These are phyloP conservation scores for Diaporthe vaccinii DNA, from an alignment of 2,329 filamentous ascomycete genomes.

Conservation along the genomic window DNA sequence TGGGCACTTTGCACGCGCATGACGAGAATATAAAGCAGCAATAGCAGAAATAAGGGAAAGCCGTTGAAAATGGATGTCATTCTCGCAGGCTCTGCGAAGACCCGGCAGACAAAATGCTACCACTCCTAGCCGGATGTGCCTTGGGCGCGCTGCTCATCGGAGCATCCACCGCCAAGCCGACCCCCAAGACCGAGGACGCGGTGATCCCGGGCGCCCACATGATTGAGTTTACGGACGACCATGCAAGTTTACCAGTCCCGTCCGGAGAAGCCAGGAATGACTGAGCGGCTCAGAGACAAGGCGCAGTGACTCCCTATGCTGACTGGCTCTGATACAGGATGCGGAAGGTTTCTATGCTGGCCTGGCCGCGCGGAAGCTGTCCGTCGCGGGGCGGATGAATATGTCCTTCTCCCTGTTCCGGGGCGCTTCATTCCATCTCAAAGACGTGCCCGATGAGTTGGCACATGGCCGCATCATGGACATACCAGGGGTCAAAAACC, in stretches of 20 bases:
- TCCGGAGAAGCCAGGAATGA: not conserved
- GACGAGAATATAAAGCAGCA: slow-evolving; percentile 1
- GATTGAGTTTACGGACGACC: slow-evolving; percentile 26
- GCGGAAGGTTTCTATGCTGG: slow-evolving; percentile 13
- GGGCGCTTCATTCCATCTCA: slow-evolving; percentile 18
- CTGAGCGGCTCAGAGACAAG: not conserved
- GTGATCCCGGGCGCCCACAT: slow-evolving; percentile 22
- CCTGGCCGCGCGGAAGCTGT: not conserved
- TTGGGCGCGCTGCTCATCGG: slow-evolving; percentile 11
- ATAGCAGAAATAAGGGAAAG: not conserved
- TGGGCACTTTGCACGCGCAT: not conserved
- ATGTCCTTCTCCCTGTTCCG: slow-evolving; percentile 15
- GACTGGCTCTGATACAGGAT: slow-evolving; percentile 5
- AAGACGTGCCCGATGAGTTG: slow-evolving; percentile 1
- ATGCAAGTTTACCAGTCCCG: slow-evolving; percentile 19
- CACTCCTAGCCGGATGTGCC: not conserved
- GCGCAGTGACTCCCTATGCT: not conserved
- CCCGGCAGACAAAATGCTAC: slow-evolving; percentile 11
- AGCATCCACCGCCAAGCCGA: slow-evolving; percentile 10
- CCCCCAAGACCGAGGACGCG: not conserved
- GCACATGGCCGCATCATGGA: slow-evolving; percentile 9
- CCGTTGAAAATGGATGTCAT: not conserved
- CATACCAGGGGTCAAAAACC: not conserved
- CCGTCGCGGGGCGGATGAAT: slow-evolving; percentile 18
- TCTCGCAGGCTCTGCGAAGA: slow-evolving; percentile 1